Evolutionary conservation across 768 basidiomycete species (phyloP), one percentile per base, ranked within the genome.

Genomic region (Kwoniella sp.): DNA sequence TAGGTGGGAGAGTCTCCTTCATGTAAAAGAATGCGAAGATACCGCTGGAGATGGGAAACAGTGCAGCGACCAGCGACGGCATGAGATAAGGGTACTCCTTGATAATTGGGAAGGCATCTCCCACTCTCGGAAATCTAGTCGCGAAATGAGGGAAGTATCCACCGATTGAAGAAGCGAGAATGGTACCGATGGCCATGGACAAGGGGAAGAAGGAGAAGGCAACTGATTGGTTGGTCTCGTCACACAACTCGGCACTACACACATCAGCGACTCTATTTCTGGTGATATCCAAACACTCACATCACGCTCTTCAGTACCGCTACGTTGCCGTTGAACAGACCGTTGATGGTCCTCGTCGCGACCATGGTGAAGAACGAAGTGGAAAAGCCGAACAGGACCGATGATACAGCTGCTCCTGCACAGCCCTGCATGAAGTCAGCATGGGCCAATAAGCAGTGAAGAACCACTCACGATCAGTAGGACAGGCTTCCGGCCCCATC

Each of bases 141-240:
- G 52, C 52, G 46, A 59, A 51, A 33, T 36, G 51, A 36, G 49
- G 46, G 44, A 55, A 62, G 36, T 34, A 53, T 11, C 66, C 66
- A 11, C 66, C 66, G 43, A 68, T 49, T 44, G 58, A 57, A 2
- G 60, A 60, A 10, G 66, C 66, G 43, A 68, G 56, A 32, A 68
- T 50, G 29, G 51, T 53, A 20, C 66, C 66, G 41, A 57, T 52
- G 19, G 59, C 59, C 32, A 59, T 55, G 37, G 57, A 62, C 17
- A 68, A 29, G 10, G 66, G 66, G 63, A 68, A 68, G 47, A 64
- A 57, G 23, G 63, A 63, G 46, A 68, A 62, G 8, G 66, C 66
- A 33, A 53, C 17, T 3, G 66, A 53, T 40, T 64, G 55, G 46
- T 68, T 68, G 44, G 63, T 65, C 50, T 59, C 59, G 47, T 68